A percentile compares a stretch with the other conserved stretches of the same genome.
Conservation (phyloP, 2,329 filamentous ascomycete species). For the Penicillium paneum region DNA sequence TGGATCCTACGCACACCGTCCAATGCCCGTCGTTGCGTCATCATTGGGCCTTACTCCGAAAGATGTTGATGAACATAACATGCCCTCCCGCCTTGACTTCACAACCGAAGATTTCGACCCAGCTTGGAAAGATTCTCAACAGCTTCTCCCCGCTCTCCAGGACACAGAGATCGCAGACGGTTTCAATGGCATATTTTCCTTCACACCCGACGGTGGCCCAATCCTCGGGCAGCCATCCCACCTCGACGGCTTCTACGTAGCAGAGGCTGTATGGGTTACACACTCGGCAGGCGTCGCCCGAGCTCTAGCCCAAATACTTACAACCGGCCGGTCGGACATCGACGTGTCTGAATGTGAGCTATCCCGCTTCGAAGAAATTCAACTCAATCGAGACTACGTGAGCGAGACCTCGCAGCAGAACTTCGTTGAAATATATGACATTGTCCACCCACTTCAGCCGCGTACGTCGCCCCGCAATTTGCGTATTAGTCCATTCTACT, state of each 20-base stretch:
- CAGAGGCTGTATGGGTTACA: constrained; percentile 65
- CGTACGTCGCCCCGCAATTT: constrained; percentile 57
- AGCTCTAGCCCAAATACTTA: constrained; percentile 58
- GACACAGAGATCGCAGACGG: constrained; percentile 55
- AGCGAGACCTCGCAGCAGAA: constrained; percentile 59
- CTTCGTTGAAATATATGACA: constrained; percentile 64
- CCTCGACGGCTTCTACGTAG: constrained; percentile 61
- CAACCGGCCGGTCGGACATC: constrained; percentile 53
- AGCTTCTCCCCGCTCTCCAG: constrained; percentile 53
- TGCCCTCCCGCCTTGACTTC: constrained; percentile 62
- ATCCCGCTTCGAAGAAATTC: constrained; percentile 60
- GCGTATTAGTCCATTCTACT: constrained; percentile 58
- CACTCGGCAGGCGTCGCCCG: constrained; percentile 63
- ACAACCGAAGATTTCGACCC: constrained; percentile 59
- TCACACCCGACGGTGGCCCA: constrained; percentile 62
- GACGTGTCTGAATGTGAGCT: constrained; percentile 60
- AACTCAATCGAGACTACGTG: constrained; percentile 55
- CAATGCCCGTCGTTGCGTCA: constrained; percentile 58
- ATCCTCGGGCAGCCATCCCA: constrained; percentile 58
- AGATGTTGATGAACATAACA: constrained; percentile 57
- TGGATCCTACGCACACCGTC: constrained; percentile 62
- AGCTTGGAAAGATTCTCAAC: constrained; percentile 57
- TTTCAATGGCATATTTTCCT: constrained; percentile 66
- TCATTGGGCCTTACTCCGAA: constrained; percentile 53
- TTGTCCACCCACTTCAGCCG: constrained; percentile 60